Percentiles rank a stretch among this genome's conserved stretches.
Conservation (phyloP, 768 basidiomycete species). For the Phanerochaete sordida region DNA sequence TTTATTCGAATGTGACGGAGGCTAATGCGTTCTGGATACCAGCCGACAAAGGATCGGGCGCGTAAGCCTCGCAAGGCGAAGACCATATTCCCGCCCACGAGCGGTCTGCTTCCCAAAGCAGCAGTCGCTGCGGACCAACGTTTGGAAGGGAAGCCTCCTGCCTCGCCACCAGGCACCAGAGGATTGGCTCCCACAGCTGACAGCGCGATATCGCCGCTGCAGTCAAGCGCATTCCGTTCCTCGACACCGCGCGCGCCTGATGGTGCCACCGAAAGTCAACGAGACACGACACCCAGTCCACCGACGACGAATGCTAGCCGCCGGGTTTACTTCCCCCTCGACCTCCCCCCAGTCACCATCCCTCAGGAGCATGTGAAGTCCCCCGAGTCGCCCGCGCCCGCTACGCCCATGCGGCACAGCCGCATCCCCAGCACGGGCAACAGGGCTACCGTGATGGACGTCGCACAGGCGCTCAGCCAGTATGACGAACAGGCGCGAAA, state of each 20-base stretch:
- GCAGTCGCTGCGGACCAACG: not conserved
- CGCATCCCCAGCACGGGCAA: slow-evolving; percentile 69
- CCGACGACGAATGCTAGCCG: slow-evolving; percentile 9
- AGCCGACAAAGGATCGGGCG: slow-evolving; percentile 76
- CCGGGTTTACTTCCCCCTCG: slow-evolving; percentile 12
- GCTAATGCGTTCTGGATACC: slow-evolving; percentile 19
- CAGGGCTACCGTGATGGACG: slow-evolving; percentile 74
- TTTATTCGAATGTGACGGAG: slow-evolving; percentile 14
- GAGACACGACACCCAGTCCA: slow-evolving; percentile 1
- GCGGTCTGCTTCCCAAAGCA: not conserved
- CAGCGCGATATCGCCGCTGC: not conserved
- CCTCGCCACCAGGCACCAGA: not conserved
- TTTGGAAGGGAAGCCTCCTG: not conserved
- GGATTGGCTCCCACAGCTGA: not conserved
- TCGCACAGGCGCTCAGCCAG: slow-evolving; percentile 53
- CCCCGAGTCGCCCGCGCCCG: slow-evolving; percentile 18
- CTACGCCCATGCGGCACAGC: slow-evolving; percentile 36
- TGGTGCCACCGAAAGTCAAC: not conserved
- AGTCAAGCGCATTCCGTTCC: not conserved
- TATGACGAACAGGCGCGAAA: not conserved
- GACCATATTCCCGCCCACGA: not conserved
- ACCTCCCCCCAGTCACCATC: slow-evolving; percentile 1
- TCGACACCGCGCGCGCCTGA: not conserved
- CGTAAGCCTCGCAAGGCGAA: slow-evolving; percentile 60
- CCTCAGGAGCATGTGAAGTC: slow-evolving; percentile 10